These are phyloP conservation scores for Scleroderma bovista DNA, from an alignment of 768 basidiomycete genomes.

Conservation along the genomic window DNA sequence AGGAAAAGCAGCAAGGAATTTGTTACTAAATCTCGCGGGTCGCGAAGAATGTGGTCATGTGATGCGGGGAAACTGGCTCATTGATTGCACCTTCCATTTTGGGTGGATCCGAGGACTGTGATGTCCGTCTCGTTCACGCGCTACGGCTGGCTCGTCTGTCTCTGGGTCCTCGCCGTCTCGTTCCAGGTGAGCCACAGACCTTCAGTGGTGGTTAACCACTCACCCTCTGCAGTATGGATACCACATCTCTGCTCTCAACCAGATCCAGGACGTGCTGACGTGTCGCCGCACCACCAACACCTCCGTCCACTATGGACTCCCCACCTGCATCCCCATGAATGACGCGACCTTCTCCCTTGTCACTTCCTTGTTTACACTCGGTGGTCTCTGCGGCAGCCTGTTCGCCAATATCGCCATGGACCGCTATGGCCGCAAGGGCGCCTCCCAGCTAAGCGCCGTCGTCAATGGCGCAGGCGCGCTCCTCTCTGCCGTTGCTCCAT, in stretches of 20 bases:
- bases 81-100: no score
- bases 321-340: conserved; percentile 78
- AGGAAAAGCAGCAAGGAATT: not conserved
- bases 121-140: conserved; percentile 46
- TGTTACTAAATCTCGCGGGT: no score
- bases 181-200: conserved; percentile 39
- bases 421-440: conserved; percentile 62
- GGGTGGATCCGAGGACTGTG: not conserved
- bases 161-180: conserved; percentile 62
- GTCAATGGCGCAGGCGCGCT: conserved; percentile 53
- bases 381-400: conserved; percentile 78
- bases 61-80: no score
- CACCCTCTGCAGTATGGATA: conserved; percentile 65
- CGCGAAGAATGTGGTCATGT: not conserved
- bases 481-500: conserved; percentile 61
- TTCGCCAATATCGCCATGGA: conserved; percentile 66
- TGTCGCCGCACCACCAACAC: conserved; percentile 40
- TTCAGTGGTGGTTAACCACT: not conserved
- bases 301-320: conserved; percentile 36
- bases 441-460: conserved; percentile 52
- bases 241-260: conserved; percentile 88
- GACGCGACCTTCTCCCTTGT: conserved; percentile 73
- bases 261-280: conserved; percentile 73
- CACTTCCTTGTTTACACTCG: conserved; percentile 82
- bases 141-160: conserved; percentile 59